Conservation (phyloP, 176 grass and related monocot species). For the Cocos nucifera region DNA sequence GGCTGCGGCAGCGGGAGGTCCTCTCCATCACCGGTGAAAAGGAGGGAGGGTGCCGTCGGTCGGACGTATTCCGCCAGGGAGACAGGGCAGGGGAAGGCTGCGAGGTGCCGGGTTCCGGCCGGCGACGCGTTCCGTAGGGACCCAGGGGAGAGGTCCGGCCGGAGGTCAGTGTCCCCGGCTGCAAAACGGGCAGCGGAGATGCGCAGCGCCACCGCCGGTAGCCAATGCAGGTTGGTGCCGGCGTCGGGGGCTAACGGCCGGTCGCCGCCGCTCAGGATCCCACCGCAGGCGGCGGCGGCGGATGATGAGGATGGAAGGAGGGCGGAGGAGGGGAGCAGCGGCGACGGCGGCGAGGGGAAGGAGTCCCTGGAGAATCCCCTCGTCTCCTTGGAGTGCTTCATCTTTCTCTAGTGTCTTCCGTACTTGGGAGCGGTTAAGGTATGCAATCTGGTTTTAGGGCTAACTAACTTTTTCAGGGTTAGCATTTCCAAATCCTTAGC, state of each 20-base stretch:
- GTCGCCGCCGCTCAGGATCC: too few species aligned
- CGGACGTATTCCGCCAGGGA: slow-evolving; percentile 8
- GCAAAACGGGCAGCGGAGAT: slow-evolving; percentile 34
- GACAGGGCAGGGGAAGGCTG: neutral
- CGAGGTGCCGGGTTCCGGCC: slow-evolving; percentile 2
- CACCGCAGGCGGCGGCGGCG: slow-evolving; percentile 17
- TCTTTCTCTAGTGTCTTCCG: slow-evolving; percentile 47
- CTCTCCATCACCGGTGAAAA: slow-evolving; percentile 39
- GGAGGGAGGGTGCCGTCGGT: neutral
- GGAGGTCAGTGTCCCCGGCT: slow-evolving; percentile 55
- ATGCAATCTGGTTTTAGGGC: neutral
- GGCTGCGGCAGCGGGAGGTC: slow-evolving; percentile 48
- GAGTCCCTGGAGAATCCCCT: slow-evolving; percentile 82
- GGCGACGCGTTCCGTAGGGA: slow-evolving; percentile 20
- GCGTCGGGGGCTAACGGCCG: slow-evolving; percentile 13
- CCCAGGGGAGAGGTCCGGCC: slow-evolving; percentile 40
- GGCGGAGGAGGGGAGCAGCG: neutral
- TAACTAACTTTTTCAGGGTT: too few species aligned
- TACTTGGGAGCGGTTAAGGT: slow-evolving; percentile 28
- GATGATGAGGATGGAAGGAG: slow-evolving; percentile 19
- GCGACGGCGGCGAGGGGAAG: slow-evolving; percentile 38
- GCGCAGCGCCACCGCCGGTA: slow-evolving; percentile 5
- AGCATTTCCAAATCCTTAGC: too few species aligned
- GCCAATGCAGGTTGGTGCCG: slow-evolving; percentile 16
- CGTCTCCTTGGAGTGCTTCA: slow-evolving; percentile 91